These are phyloP conservation scores for Entrophospora sp. DNA, from an alignment of 192 early-diverging fungal genomes.

Conservation along the genomic window DNA sequence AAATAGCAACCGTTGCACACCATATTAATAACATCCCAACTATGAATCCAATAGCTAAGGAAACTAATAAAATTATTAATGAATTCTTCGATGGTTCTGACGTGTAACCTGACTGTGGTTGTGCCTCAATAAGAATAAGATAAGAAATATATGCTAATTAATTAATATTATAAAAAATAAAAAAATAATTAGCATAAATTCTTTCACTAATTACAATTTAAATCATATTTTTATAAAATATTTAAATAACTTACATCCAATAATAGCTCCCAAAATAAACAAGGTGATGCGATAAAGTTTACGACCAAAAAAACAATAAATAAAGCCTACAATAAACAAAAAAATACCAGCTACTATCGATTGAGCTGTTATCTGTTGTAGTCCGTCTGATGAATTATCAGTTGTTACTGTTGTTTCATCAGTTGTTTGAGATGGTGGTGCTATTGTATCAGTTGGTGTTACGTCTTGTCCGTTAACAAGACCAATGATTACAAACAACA, in stretches of 20 bases:
- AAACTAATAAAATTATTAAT: conserved; percentile 49
- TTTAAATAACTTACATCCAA: conserved; percentile 39
- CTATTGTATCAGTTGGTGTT: too few species aligned
- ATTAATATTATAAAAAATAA: not conserved
- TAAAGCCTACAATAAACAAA: conserved; percentile 53
- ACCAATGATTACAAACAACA: too few species aligned
- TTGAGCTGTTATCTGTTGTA: conserved; percentile 26
- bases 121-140: conserved; percentile 39
- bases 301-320: conserved; percentile 64
- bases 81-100: conserved; percentile 31
- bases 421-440: too few species aligned
- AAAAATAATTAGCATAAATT: not conserved
- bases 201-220: not conserved
- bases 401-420: too few species aligned
- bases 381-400: too few species aligned
- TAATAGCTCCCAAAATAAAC: conserved; percentile 71
- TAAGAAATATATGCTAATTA: conserved; percentile 34
- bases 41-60: conserved; percentile 54
- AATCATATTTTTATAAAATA: not conserved
- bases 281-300: conserved; percentile 58
- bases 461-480: too few species aligned
- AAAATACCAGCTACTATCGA: conserved; percentile 44
- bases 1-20: conserved; percentile 63
- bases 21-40: conserved; percentile 57
- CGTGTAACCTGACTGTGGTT: conserved; percentile 30